Evolutionary conservation across 2,329 filamentous ascomycete species (phyloP).

Genomic region (Mycosphaerelloides madeirae): DNA sequence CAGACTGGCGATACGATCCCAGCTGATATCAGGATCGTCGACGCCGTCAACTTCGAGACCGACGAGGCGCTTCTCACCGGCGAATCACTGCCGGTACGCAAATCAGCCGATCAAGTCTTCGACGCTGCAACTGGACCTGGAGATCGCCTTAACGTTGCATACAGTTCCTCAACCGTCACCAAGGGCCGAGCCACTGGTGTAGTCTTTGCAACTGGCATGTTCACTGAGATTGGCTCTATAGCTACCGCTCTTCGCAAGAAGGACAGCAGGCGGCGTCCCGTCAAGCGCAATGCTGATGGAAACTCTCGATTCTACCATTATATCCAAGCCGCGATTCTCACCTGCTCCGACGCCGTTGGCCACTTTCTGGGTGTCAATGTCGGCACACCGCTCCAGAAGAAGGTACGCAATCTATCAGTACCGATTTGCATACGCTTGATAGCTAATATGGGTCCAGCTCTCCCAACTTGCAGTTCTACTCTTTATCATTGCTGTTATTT

Average conservation of each 20-base stretch:
- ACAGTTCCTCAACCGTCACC: slow-evolving; percentile 67
- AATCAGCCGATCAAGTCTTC: slow-evolving; percentile 56
- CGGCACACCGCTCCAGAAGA: slow-evolving; percentile 79
- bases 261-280: slow-evolving; percentile 41
- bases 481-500: slow-evolving; percentile 68
- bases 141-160: slow-evolving; percentile 66
- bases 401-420: slow-evolving; percentile 29
- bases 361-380: slow-evolving; percentile 64
- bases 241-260: slow-evolving; percentile 63
- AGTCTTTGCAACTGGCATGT: slow-evolving; percentile 66
- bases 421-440: no score
- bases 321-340: slow-evolving; percentile 49
- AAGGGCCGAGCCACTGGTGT: slow-evolving; percentile 65
- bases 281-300: slow-evolving; percentile 38
- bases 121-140: slow-evolving; percentile 55
- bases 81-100: slow-evolving; percentile 65
- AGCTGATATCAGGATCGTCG: slow-evolving; percentile 42
- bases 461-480: slow-evolving; percentile 79
- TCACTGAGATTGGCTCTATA: slow-evolving; percentile 71
- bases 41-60: slow-evolving; percentile 62
- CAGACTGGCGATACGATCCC: slow-evolving; percentile 46
- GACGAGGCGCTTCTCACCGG: slow-evolving; percentile 72
- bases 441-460: slow-evolving; percentile 37
- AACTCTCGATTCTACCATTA: slow-evolving; percentile 31
- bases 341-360: slow-evolving; percentile 54